Evolutionary conservation across 129 eudicot species (phyloP), one percentile per base, ranked within the genome.

Genomic region (Centaurea solstitialis): DNA sequence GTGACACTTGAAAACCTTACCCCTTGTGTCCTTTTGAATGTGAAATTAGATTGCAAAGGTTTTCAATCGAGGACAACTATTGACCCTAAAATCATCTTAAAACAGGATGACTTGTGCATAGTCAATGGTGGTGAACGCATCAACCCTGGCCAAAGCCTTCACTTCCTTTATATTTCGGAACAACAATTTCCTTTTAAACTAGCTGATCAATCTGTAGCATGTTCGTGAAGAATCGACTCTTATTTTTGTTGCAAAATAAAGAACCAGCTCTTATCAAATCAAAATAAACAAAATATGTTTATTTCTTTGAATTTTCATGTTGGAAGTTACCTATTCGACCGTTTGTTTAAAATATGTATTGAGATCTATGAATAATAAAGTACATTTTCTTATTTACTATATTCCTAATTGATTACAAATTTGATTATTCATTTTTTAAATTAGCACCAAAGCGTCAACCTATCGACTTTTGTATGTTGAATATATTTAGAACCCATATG

Each of bases 1-100:
- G 83, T 80, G 73, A n/a, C 73, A 62, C 39, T 80, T 61, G 83
- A 59, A 80, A 80, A 80, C 21, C 1, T 43, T 15, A 80, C 73
- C 18, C 67, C 73, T 26, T 80, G 84, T 64, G 67, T 73, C 57
- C 61, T 80, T 20, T 12, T 22, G 15, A 10, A 80, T 0, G 73
- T 53, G 9, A 61, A 72, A 50, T 61, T 72, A 64, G 73, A 80
- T 28, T 80, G 79, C 28, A 62, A 62, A 62, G 78, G 78, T 18
- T 80, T 80, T 13, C 67, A 72, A 24, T 72, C 84, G 4, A 45
- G 7, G 4, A 24, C 1, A 38, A 3, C 40, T 17, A 17, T 80
- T 9, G 53, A 80, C 13, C 66, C 84, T 9, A 2, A 20, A n/a
- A n/a, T n/a, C n/a, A n/a, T n/a, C n/a, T n/a, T n/a, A n/a, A n/a